Evolutionary conservation across 1,284 basidiomycete genomes (phyloP), one percentile per base, ranked within the genome.

Genomic region (Binderoboletus segoi): DNA sequence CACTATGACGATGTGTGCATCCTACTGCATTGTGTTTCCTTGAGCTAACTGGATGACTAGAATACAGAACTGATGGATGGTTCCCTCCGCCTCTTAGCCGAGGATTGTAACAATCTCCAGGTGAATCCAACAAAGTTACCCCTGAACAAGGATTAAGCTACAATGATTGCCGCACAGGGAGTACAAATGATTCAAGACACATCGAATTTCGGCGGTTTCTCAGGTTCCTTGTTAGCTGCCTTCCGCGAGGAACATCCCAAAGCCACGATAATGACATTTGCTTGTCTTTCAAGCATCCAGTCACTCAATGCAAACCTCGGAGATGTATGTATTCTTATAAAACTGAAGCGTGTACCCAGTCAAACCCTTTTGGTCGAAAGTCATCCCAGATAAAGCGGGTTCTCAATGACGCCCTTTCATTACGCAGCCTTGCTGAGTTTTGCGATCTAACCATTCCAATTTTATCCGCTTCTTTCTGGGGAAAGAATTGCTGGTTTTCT

Each of bases 71-170:
- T 89, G 45, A 85, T 87, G 80, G 89, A 92, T 48, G 82, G 80
- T 7, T 75, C 84, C 11, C 75, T 91, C 52, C 79, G 90, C 23
- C 71, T 77, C 15, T 82, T 89, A 57, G 76, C 87, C 3, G 91
- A 93, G 67, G 88, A 91, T 61, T 89, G 88, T 65, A 82, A 91
- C 67, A 79, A 79, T 48, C 75, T 87, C 10, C 90, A 92, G 80
- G 89, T 88, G 63, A 59, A n/a, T 11, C 16, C n/a, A n/a, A 16
- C 40, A 51, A 38, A n/a, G 21, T 53, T 18, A 12, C 43, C 32
- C 43, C 28, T 6, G 45, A 48, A 55, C 12, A 53, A 18, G 47
- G 33, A 23, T 41, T 47, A 24, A 63, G 52, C 20, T 51, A 15
- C 33, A 18, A 7, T 7, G 20, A 52, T 35, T 2, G 33, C 53